Base-by-base conservation (phyloP, 768 basidiomycete genomes). In the Clitopilus passeckerianus region DNA sequence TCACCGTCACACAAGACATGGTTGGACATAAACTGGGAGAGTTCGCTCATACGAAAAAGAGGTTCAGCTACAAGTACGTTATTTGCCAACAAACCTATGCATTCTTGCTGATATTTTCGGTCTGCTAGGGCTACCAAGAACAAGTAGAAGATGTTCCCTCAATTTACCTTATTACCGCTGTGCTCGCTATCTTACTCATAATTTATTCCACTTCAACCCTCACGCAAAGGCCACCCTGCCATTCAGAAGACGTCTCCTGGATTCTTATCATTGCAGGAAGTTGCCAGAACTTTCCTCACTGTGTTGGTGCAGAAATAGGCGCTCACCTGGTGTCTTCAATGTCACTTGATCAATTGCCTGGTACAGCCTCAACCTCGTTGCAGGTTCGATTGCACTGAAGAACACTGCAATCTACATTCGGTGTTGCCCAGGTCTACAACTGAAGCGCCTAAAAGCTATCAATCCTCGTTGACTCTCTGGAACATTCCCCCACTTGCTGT, bases 11-110 rank as follows among this genome's bases (percentile, higher is more conserved):
- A 3, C 93, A 95, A 70, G 96, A 98, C 72, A 98, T 98, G 96
- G 93, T 99, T 1, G 96, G 96, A 0, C 95, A 99, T 72, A 99
- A 99, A 72, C 74, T 98, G 56, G 96, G 96, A 57, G 95, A 98
- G 78, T 98, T 98, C 72, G 77, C 93, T 41, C 84, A 87, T 64
- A 98, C 95, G 34, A 87, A 89, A 76, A 95, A 93, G 73, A 84
- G 83, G 57, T 95, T 95, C 72, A 83, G 78, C 33, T 94, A 87
- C 77, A 90, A 85, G 94, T 94, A 70, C 70, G 91, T 86, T 16
- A 8, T 23, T 30, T 59, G 50, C 20, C 15, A 5, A 7, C 27
- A 30, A 30, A 41, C 37, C n/a, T 5, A n/a, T 12, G 10, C 10
- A 41, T n/a, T 12, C 22, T 50, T n/a, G 12, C 46, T 18, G 5